A percentile compares a stretch with the other conserved stretches of the same genome.
phyloP scores from a whole-genome alignment of 805 yeast species.

The Lipomyces orientalis region DNA sequence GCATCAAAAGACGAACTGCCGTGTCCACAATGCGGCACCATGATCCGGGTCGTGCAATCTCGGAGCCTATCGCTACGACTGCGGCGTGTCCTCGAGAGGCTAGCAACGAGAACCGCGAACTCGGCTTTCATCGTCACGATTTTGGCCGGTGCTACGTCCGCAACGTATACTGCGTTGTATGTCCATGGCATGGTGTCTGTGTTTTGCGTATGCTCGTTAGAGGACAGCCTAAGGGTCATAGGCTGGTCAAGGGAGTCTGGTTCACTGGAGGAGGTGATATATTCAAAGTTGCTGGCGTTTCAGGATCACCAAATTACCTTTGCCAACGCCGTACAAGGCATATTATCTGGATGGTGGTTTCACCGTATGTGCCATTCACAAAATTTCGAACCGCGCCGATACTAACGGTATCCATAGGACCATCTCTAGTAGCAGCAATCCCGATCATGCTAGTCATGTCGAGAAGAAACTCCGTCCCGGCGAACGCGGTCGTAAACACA shows the following conservation, averaged over 20 bases:
- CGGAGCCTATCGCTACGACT: constrained; percentile 12
- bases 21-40: constrained; percentile 34
- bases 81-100: constrained; percentile 19
- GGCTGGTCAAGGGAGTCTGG: constrained; percentile 1
- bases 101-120: constrained; percentile 30
- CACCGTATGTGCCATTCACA: neutral
- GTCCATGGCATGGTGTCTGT: constrained; percentile 43
- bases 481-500: constrained; percentile 1
- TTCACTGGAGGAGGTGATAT: neutral
- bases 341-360: neutral
- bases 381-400: neutral
- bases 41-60: constrained; percentile 13
- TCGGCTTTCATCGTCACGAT: constrained; percentile 10
- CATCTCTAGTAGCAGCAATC: neutral
- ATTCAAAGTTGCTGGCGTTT: neutral
- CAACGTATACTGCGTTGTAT: constrained; percentile 40
- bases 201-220: constrained; percentile 41
- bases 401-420: neutral
- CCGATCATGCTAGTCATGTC: constrained; percentile 10
- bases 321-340: neutral
- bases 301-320: neutral
- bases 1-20: constrained; percentile 17
- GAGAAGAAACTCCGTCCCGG: neutral
- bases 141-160: constrained; percentile 25
- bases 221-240: constrained; percentile 17